A percentile compares a stretch with the other conserved stretches of the same genome.
Evolutionary conservation across 1,284 basidiomycete species (phyloP).

Genomic region (Ustilago crameri): DNA sequence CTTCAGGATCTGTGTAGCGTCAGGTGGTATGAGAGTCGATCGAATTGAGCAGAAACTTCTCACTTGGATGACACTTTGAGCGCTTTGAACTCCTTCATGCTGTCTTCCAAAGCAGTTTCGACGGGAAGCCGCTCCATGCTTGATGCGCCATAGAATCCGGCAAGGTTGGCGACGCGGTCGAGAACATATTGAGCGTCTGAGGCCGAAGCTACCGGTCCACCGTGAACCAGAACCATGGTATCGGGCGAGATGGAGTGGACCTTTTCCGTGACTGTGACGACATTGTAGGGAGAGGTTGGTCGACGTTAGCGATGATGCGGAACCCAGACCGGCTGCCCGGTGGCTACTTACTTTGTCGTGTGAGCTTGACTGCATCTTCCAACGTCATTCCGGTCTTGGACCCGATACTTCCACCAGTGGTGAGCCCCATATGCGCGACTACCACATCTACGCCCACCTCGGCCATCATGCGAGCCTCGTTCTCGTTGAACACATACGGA

Average conservation of each 20-base stretch:
- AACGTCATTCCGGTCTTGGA: slow-evolving; percentile 42
- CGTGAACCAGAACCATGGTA: slow-evolving; percentile 43
- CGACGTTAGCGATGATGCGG: background rate
- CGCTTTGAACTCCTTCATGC: slow-evolving; percentile 40
- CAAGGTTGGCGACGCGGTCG: slow-evolving; percentile 30
- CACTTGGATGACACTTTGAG: slow-evolving; percentile 19
- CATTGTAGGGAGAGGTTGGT: background rate
- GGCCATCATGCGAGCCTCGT: slow-evolving; percentile 45
- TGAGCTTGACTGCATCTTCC: slow-evolving; percentile 40
- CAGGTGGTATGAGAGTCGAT: background rate
- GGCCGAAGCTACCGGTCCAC: slow-evolving; percentile 42
- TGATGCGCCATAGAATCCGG: slow-evolving; percentile 50
- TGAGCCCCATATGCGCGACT: slow-evolving; percentile 48
- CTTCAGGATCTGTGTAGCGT: background rate
- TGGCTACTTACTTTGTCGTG: slow-evolving; percentile 29
- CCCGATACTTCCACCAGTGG: slow-evolving; percentile 41
- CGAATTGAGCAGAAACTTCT: background rate
- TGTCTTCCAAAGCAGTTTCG: slow-evolving; percentile 38
- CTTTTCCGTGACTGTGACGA: slow-evolving; percentile 24
- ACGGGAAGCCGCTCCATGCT: slow-evolving; percentile 53
- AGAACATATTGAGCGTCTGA: slow-evolving; percentile 46
- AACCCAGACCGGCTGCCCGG: background rate
- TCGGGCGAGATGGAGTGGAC: slow-evolving; percentile 33
- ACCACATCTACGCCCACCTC: slow-evolving; percentile 33
- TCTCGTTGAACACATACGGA: slow-evolving; percentile 40